Percentiles rank a stretch among this genome's conserved stretches.
Evolutionary conservation across 345 rosid species (phyloP).

Genomic region (Melastoma malabathricum): DNA sequence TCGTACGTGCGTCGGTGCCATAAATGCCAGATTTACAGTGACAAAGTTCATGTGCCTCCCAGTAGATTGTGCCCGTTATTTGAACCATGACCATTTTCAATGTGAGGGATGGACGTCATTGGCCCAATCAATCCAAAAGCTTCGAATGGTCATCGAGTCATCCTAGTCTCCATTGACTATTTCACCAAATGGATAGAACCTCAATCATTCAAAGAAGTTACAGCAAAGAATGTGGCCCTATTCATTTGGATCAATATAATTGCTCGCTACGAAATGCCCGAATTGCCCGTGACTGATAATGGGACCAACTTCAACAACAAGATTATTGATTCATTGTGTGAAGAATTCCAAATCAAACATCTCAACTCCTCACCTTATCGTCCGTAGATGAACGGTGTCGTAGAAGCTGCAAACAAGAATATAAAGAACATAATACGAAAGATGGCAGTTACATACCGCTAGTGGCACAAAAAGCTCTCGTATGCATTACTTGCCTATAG

Average conservation of each 20-base stretch:
- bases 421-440: neutral
- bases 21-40: constrained; percentile 3
- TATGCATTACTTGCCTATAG: neutral
- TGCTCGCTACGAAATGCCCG: neutral
- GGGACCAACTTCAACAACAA: neutral
- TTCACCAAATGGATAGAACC: constrained; percentile 8
- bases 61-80: neutral
- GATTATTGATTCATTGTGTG: neutral
- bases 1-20: neutral
- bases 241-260: neutral
- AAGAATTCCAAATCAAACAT: neutral
- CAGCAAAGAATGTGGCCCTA: neutral
- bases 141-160: constrained; percentile 5
- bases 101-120: constrained; percentile 11
- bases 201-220: neutral
- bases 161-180: constrained; percentile 1
- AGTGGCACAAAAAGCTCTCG: neutral
- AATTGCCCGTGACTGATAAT: neutral
- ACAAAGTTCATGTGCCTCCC: constrained; percentile 2
- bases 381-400: neutral
- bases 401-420: neutral
- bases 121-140: constrained; percentile 5
- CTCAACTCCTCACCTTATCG: neutral
- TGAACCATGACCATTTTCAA: constrained; percentile 7
- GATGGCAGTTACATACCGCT: too few species aligned